Conservation (phyloP, 140 eudicot genomes). For the Stevia rebaudiana region DNA sequence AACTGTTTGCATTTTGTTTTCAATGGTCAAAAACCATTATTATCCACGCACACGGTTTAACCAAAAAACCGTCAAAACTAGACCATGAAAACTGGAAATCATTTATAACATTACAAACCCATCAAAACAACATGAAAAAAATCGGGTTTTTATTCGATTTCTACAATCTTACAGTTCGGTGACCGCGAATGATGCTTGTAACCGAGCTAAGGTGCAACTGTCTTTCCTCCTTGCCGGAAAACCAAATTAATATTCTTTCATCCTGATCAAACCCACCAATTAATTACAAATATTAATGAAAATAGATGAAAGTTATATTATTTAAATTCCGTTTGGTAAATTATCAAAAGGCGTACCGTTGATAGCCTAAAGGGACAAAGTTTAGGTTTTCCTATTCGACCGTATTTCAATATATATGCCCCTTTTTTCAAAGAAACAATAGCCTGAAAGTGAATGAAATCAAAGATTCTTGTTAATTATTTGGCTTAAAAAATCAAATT, state of each 20-base stretch:
- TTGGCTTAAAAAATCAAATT: not conserved
- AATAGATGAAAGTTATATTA: not conserved
- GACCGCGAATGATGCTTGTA: conserved; percentile 48
- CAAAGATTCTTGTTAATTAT: conserved; percentile 6
- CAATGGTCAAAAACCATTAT: too few species aligned
- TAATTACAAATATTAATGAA: not conserved
- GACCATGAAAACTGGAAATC: too few species aligned
- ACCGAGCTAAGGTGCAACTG: conserved; percentile 47
- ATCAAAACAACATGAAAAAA: not conserved
- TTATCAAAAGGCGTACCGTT: conserved; percentile 35
- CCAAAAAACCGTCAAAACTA: too few species aligned
- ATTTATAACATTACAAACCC: too few species aligned
- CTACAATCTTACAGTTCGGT: conserved; percentile 35
- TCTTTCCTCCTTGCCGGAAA: conserved; percentile 52
- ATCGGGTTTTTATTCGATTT: not conserved
- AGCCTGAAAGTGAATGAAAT: conserved; percentile 41
- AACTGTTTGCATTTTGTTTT: too few species aligned
- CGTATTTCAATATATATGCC: conserved; percentile 57
- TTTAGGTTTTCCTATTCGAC: conserved; percentile 61
- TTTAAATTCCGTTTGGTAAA: not conserved
- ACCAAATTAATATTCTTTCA: conserved; percentile 58
- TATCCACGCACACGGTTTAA: too few species aligned
- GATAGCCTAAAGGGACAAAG: conserved; percentile 61
- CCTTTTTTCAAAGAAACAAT: conserved; percentile 62
- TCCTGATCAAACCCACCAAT: conserved; percentile 35